Evolutionary conservation across 192 early-diverging fungal species (phyloP), one percentile per base, ranked within the genome.

Genomic region (Linnemannia schmuckeri): DNA sequence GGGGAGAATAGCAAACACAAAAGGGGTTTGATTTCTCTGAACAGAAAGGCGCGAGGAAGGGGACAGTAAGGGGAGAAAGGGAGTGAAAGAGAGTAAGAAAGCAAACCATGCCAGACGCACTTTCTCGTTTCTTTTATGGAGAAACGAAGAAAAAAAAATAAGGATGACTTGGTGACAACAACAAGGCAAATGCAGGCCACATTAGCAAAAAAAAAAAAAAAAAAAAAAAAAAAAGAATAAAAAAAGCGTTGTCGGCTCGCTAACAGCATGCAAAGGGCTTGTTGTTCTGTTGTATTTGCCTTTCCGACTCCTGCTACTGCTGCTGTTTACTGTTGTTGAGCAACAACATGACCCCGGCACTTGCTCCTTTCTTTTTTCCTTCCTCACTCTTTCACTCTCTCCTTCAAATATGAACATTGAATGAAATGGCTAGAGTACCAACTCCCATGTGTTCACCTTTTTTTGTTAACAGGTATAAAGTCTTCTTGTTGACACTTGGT

Each of bases 401-500:
- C 61, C 61, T 66, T 33, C 12, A 8, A 33, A 3, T 33, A 66
- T 15, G 13, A 8, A 12, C 12, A 33, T 33, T 2, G 30, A 33
- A 15, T 15, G 3, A 27, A 63, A 63, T 30, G 30, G 61, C 12
- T 15, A 15, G 61, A 33, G 33, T 66, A 35, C 2, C 12, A 8
- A 24, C 22, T 57, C 55, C 6, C 8, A 20, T 18, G 5, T 40
- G 22, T 70, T 22, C 20, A 4, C 20, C 27, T 37, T 0, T 38
- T 35, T 22, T 33, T 24, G 52, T 7, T 9, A 66, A 66, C 12
- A 47, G 70, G n/a, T 61, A 75, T 82, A 77, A 69, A 41, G 72
- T 37, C 72, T 82, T 42, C 18, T 82, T 47, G 42, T 54, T 52
- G 70, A 52, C 30, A 72, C 70, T 82, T 76, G 46, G 35, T 55